These are phyloP conservation scores for Malus asiatica DNA, from an alignment of 306 rosid species.

Conservation along the genomic window DNA sequence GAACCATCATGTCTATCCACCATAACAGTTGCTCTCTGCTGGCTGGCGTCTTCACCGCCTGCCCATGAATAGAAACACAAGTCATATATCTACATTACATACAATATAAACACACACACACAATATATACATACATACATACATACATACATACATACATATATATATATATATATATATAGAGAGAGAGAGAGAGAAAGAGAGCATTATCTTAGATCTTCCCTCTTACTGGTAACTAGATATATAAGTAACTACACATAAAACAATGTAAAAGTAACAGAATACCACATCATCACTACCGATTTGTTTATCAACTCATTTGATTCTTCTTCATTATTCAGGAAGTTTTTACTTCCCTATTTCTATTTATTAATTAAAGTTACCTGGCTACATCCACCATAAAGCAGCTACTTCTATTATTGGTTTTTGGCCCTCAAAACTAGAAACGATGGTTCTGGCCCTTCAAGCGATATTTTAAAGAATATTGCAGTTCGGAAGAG, in stretches of 20 bases:
- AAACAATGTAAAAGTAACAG: not conserved
- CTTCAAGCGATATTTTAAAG: not conserved
- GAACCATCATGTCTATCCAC: slow-evolving; percentile 36
- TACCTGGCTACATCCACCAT: not conserved
- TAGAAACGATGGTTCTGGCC: not conserved
- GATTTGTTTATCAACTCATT: not conserved
- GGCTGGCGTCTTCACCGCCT: slow-evolving; percentile 46
- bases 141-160: not conserved
- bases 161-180: no score
- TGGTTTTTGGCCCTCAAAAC: not conserved
- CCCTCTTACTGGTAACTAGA: not conserved
- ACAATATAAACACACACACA: no score
- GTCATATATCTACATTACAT: not conserved
- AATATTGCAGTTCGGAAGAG: not conserved
- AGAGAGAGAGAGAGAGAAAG: not conserved
- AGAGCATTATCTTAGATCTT: not conserved
- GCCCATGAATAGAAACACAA: slow-evolving; percentile 19
- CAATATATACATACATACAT: not conserved
- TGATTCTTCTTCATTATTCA: not conserved
- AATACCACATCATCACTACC: not conserved
- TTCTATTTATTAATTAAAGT: not conserved
- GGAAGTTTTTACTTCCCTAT: not conserved
- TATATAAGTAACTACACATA: not conserved
- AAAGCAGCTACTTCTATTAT: not conserved
- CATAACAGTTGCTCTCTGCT: slow-evolving; percentile 30